A percentile compares a stretch with the other conserved stretches of the same genome.
Conservation (phyloP, 257 asterid species). For the Phtheirospermum japonicum region DNA sequence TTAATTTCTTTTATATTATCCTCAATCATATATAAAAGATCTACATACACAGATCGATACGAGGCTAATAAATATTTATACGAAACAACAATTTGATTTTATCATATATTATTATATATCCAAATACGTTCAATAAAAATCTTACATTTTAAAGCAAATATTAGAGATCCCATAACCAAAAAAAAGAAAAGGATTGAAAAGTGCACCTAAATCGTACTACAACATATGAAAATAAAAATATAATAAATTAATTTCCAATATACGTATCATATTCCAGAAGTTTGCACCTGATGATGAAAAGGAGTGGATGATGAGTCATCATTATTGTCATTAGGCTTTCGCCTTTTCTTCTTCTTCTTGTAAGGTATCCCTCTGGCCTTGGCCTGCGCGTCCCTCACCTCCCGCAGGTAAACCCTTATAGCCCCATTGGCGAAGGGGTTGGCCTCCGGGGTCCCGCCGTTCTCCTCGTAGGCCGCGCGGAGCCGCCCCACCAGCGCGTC, state of each 20-base stretch:
- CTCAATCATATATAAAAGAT: slow-evolving; percentile 12
- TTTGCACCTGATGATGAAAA: slow-evolving; percentile 38
- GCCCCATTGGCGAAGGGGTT: slow-evolving; percentile 83
- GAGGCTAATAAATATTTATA: not conserved
- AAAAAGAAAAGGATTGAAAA: too few relatives aligned
- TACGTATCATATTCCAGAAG: slow-evolving; percentile 27
- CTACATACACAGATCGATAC: not conserved
- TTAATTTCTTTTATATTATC: too few relatives aligned
- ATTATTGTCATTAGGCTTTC: slow-evolving; percentile 28
- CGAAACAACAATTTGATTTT: not conserved
- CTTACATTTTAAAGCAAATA: slow-evolving; percentile 8
- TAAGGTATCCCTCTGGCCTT: slow-evolving; percentile 85
- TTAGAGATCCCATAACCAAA: too few relatives aligned
- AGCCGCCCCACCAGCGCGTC: slow-evolving; percentile 81
- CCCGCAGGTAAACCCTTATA: slow-evolving; percentile 63
- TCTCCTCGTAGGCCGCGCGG: slow-evolving; percentile 85
- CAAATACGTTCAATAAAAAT: slow-evolving; percentile 7
- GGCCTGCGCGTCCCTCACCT: slow-evolving; percentile 69
- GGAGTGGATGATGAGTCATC: slow-evolving; percentile 3
- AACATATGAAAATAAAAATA: too few relatives aligned
- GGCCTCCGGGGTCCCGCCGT: slow-evolving; percentile 65
- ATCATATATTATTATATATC: slow-evolving; percentile 1
- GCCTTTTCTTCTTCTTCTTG: slow-evolving; percentile 76
- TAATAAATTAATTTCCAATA: too few relatives aligned
- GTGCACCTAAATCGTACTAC: too few relatives aligned